These are phyloP conservation scores for Dimargaris cristalligena DNA, from an alignment of 192 early-diverging fungal species.

Conservation along the genomic window DNA sequence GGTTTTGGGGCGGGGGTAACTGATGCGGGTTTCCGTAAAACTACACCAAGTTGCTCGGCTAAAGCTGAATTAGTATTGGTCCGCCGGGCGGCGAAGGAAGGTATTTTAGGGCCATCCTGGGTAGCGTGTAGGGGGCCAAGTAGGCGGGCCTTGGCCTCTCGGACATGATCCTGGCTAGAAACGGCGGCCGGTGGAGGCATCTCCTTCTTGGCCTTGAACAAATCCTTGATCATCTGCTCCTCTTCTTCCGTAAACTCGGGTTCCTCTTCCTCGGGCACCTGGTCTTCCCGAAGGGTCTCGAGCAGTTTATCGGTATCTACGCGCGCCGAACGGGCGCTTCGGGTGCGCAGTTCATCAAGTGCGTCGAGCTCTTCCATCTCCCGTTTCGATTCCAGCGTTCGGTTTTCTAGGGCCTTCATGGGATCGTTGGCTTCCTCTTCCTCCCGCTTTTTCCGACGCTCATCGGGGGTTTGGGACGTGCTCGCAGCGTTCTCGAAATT, in stretches of 20 bases:
- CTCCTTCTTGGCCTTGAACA: too few species aligned
- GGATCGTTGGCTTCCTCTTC: conserved; percentile 83
- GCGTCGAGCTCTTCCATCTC: conserved; percentile 98
- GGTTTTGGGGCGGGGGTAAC: too few species aligned
- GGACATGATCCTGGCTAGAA: too few species aligned
- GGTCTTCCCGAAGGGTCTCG: conserved; percentile 23
- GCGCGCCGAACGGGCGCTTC: conserved; percentile 70
- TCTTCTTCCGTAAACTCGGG: conserved; percentile 24
- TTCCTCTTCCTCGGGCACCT: conserved; percentile 18
- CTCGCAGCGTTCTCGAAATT: conserved; percentile 95
- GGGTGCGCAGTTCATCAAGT: conserved; percentile 81
- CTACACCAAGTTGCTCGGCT: too few species aligned
- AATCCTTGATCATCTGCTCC: conserved; percentile 11
- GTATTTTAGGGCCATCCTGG: too few species aligned
- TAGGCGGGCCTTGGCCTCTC: too few species aligned
- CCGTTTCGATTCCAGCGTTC: conserved; percentile 80
- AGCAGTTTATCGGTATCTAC: conserved; percentile 49
- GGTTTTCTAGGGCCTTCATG: conserved; percentile 87
- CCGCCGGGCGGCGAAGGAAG: too few species aligned
- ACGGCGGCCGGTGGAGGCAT: too few species aligned
- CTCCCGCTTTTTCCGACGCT: conserved; percentile 35
- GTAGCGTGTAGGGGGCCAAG: too few species aligned
- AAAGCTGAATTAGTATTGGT: too few species aligned
- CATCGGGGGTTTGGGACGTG: conserved; percentile 39
- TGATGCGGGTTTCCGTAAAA: too few species aligned